Evolutionary conservation across 306 rosid species (phyloP), one percentile per base, ranked within the genome.

Genomic region (Trichosanthes cucumerina): DNA sequence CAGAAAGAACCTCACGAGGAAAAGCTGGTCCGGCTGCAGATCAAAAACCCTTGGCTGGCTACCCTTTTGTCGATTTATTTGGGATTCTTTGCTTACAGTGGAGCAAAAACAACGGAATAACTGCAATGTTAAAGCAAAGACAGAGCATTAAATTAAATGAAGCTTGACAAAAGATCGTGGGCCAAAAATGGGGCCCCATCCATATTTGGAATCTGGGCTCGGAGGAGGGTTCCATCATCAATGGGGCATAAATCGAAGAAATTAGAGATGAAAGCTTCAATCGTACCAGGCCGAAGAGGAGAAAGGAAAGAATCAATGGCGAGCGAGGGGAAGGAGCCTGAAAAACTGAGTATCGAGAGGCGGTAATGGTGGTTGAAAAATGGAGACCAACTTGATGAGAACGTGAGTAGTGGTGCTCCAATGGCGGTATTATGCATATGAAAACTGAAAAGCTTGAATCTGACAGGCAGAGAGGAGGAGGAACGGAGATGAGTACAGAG

Each of bases 231-330:
- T 28, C 4, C 28, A 24, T 57, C 28, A 24, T 57, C n/a, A 60
- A 68, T 41, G 76, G 10, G 9, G 54, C 10, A 13, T 11, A 43
- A 43, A 70, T 70, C 36, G 15, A 43, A 70, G 76, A 24, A 70
- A 43, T 43, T 43, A 41, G 21, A 70, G 33, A 43, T 2, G 34
- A 43, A 43, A 44, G 36, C 68, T 70, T 23, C 1, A 36, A 65
- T 65, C 72, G 24, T 65, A 70, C 76, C 76, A 70, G 76, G 39
- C 31, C 18, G 75, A 68, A 39, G 75, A 68, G 72, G 72, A 65
- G 50, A 41, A 68, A 68, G 50, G 33, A 39, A 12, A 41, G 75
- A 68, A 68, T n/a, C 53, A 68, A 68, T 21, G 31, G 11, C 65
- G 38, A 59, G 38, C 23, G 58, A 53, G 23, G 58, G 21, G 39